Conservation (phyloP, 257 asterid genomes). For the Datura wrightii region DNA sequence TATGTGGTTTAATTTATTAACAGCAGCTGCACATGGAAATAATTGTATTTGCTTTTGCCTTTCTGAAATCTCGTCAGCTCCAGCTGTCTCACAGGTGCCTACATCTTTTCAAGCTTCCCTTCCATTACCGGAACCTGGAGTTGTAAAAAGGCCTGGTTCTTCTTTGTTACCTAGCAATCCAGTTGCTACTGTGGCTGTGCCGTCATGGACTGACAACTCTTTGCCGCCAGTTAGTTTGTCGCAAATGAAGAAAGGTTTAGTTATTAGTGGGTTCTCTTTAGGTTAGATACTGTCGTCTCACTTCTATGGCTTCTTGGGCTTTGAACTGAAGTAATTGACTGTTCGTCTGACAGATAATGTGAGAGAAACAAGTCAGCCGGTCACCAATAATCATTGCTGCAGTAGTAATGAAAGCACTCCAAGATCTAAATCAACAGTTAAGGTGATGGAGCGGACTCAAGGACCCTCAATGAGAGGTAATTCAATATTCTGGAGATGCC, state of each 20-base stretch:
- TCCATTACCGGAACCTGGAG: conserved; percentile 58
- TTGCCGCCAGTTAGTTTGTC: conserved; percentile 48
- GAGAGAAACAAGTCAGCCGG: conserved; percentile 53
- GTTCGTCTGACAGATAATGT: conserved; percentile 53
- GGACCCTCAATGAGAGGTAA: conserved; percentile 45
- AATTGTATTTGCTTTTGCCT: conserved; percentile 20
- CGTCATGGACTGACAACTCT: conserved; percentile 70
- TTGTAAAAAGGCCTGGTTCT: conserved; percentile 52
- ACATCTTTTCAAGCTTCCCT: conserved; percentile 59
- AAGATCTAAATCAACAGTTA: conserved; percentile 62
- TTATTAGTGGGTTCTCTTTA: conserved; percentile 18
- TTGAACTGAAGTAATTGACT: conserved; percentile 29
- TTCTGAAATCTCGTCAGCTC: conserved; percentile 49
- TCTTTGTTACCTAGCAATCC: conserved; percentile 46
- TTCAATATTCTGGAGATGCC: neutral
- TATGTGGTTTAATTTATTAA: neutral
- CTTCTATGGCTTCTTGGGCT: conserved; percentile 22
- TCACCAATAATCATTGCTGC: conserved; percentile 51
- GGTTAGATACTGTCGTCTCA: neutral
- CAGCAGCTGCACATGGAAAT: conserved; percentile 24
- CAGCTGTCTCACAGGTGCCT: conserved; percentile 56
- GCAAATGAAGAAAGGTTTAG: conserved; percentile 58
- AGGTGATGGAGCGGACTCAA: conserved; percentile 41
- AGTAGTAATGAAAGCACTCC: conserved; percentile 66
- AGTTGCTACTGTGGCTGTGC: conserved; percentile 53